Evolutionary conservation across 1,284 basidiomycete genomes (phyloP), one percentile per base, ranked within the genome.

Genomic region (Lentinus polychrous): DNA sequence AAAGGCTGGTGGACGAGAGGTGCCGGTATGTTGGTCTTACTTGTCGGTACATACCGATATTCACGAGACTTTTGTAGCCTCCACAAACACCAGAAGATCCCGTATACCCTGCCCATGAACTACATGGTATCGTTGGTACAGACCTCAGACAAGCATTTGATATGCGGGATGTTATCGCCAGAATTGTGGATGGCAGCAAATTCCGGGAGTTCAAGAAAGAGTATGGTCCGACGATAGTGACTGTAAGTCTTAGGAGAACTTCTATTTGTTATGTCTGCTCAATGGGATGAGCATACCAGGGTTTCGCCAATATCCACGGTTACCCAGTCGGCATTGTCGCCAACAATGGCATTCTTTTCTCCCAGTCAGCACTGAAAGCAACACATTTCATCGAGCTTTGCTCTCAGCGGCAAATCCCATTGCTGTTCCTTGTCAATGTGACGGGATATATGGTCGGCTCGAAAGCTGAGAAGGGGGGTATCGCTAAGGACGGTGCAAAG

Each of bases 141-240:
- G 92, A 95, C 61, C 76, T 88, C 18, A 79, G 88, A 32, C 89
- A 94, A 67, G 70, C 83, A 0, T 96, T 94, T 64, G 93, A 97
- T 65, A 93, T 96, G 83, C 77, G 91, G 41, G 93, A 96, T 61
- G 84, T 97, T 23, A 94, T 97, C 59, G 83, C 93, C 12, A 83
- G 94, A 22, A 70, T 94, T 40, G 92, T 94, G 3, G 94, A 97
- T 57, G 93, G 92, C 2, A 93, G 89, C 60, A 79, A 83, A 49
- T 94, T 97, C 66, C 78, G 92, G 55, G 94, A 96, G 67, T 97
- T 95, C 75, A 97, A 97, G 74, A 89, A 87, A 65, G 91, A 94
- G 61, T 96, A 95, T 62, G 94, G 91, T 12, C 72, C 84, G 43
- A 95, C 92, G 0, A 83, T 97, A 49, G 79, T 96, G 47, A 96